phyloP scores from a whole-genome alignment of 2,329 filamentous ascomycete genomes.

The Colletotrichum caudatum region DNA sequence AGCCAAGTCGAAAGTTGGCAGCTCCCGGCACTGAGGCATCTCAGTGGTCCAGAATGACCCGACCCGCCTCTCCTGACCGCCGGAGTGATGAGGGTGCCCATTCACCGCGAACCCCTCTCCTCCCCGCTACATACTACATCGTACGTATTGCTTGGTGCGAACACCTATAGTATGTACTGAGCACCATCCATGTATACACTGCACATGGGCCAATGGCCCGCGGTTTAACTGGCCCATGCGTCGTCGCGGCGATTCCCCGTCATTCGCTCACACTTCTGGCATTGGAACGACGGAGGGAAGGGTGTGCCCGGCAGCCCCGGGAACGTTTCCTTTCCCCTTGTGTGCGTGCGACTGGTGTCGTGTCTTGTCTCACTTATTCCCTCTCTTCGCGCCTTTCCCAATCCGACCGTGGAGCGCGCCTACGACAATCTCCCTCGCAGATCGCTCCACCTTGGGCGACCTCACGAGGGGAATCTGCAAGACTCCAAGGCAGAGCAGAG shows the following conservation, averaged over 20 bases:
- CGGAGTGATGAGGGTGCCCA: conserved; percentile 16
- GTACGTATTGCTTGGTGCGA: too few species aligned
- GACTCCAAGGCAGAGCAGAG: neutral
- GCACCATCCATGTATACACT: too few species aligned
- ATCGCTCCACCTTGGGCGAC: conserved; percentile 13
- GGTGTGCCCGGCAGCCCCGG: conserved; percentile 1
- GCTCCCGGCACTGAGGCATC: neutral
- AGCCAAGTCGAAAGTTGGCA: neutral
- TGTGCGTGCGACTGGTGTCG: neutral
- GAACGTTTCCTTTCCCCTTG: conserved; percentile 1
- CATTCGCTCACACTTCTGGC: conserved; percentile 26
- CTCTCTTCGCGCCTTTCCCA: conserved; percentile 24
- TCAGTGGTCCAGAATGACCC: neutral
- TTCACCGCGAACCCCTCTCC: neutral
- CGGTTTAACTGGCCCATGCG: conserved; percentile 4
- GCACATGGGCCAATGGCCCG: neutral
- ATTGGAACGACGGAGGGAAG: conserved; percentile 1
- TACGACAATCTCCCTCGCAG: conserved; percentile 15
- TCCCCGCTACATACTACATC: neutral
- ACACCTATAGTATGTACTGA: too few species aligned
- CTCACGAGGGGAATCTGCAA: neutral
- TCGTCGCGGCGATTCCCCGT: conserved; percentile 35
- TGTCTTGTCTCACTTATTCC: neutral
- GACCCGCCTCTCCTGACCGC: conserved; percentile 1
- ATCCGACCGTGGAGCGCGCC: neutral